These are phyloP conservation scores for Powellomyces hirtus DNA, from an alignment of 192 early-diverging fungal genomes.

Conservation along the genomic window DNA sequence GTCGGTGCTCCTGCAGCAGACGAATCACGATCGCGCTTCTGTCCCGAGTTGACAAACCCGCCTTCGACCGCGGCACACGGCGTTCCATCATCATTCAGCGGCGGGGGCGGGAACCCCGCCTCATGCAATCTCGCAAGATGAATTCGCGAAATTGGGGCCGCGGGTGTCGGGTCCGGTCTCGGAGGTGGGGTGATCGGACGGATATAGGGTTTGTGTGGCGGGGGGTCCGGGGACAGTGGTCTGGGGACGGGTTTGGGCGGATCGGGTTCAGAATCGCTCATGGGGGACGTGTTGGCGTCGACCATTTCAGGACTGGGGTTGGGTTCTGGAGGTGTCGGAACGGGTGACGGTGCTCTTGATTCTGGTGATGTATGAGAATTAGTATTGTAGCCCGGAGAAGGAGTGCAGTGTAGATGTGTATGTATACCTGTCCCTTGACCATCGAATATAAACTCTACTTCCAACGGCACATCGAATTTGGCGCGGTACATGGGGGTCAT, in stretches of 20 bases:
- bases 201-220: not conserved
- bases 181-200: not conserved
- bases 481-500: slow-evolving; percentile 9
- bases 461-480: not conserved
- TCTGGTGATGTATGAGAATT: too few species aligned
- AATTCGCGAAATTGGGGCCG: not conserved
- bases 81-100: slow-evolving; percentile 31
- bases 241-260: not conserved
- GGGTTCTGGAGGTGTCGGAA: too few species aligned
- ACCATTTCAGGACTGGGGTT: too few species aligned
- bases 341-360: too few species aligned
- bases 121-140: slow-evolving; percentile 33
- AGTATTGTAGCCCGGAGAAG: too few species aligned
- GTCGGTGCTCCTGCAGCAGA: too few species aligned
- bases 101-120: slow-evolving; percentile 36
- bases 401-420: too few species aligned
- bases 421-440: not conserved
- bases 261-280: not conserved
- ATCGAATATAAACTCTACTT: not conserved
- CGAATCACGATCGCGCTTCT: too few species aligned
- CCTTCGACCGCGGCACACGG: too few species aligned
- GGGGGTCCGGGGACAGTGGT: not conserved
- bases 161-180: not conserved
- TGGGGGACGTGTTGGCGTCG: slow-evolving; percentile 14
- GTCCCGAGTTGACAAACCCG: too few species aligned